Evolutionary conservation across 1,284 basidiomycete genomes (phyloP).

Genomic region (Ustilago lituana): DNA sequence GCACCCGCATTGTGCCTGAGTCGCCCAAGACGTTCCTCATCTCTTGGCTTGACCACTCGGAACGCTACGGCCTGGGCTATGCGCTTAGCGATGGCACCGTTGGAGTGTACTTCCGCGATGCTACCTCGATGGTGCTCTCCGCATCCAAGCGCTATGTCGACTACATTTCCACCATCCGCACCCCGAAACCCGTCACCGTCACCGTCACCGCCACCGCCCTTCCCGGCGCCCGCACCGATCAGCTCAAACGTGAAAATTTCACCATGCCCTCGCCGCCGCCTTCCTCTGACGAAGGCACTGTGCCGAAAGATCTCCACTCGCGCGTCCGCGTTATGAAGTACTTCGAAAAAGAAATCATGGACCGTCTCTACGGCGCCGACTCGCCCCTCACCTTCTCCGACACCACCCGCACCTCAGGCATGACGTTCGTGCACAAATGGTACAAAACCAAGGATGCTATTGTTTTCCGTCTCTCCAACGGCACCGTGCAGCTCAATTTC

Average conservation of each 20-base stretch:
- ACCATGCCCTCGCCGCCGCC: conserved; percentile 9
- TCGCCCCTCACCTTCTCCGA: conserved; percentile 93
- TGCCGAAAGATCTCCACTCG: conserved; percentile 50
- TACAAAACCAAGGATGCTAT: conserved; percentile 95
- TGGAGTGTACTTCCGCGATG: conserved; percentile 95
- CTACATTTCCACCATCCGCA: conserved; percentile 55
- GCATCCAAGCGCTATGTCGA: conserved; percentile 78
- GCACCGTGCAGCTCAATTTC: conserved; percentile 97
- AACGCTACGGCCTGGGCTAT: conserved; percentile 98
- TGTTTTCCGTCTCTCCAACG: conserved; percentile 93
- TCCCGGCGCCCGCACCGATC: conserved; percentile 29
- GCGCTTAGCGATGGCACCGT: conserved; percentile 92
- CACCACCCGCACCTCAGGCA: conserved; percentile 75
- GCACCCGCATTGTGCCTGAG: conserved; percentile 70
- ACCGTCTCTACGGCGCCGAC: conserved; percentile 63
- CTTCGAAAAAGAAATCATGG: conserved; percentile 65
- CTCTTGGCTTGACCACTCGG: conserved; percentile 97
- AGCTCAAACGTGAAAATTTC: conserved; percentile 57
- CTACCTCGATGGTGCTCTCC: conserved; percentile 82
- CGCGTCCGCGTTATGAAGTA: conserved; percentile 60
- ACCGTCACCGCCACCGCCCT: too few species aligned
- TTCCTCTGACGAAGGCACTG: not conserved
- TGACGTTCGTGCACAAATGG: conserved; percentile 95
- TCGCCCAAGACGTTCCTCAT: conserved; percentile 88
- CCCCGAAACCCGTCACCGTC: not conserved